Base-by-base conservation (phyloP, 257 asterid species). In the Forsythia viridissima region DNA sequence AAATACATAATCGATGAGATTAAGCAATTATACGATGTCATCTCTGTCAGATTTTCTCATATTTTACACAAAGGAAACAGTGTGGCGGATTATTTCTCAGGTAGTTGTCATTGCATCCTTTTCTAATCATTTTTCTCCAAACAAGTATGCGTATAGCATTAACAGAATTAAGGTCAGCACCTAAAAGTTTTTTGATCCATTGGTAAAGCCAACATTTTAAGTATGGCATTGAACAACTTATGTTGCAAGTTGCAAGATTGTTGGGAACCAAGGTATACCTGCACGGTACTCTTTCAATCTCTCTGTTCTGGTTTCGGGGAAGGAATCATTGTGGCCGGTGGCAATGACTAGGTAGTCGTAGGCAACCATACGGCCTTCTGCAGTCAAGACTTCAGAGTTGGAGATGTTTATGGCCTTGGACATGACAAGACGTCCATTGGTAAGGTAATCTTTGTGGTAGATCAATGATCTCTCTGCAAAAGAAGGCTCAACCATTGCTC, bases 271-370 rank as follows among this genome's bases (percentile, higher is more conserved):
- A 24, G 57, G 13, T 36, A 3, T 88, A 91, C 96, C 96, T 87
- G 84, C 66, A 73, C 44, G 81, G 80, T 84, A 94, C 72, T 92
- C 87, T 42, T 77, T 46, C 10, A 94, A 88, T 40, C 97, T 85
- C 7, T 85, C 89, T 5, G 82, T 66, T 77, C 94, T 83, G 6
- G 82, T 73, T 77, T 55, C 80, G 12, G 97, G 97, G 76, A 85
- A 74, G 46, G 82, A 43, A 82, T 89, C 91, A 5, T 83, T 12
- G 82, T 94, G 98, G 43, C 98, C 97, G 3, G 96, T 91, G 83
- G 98, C 97, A 39, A 94, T 85, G 77, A 94, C 96, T 1, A 94
- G 93, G 80, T 91, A 94, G 82, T 94, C 98, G 24, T 88, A 92
- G 67, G 82, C 34, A 76, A 91, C 36, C 20, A 70, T 87, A 69